phyloP scores from a whole-genome alignment of 208 protist species.

The Crithidia thermophila region DNA sequence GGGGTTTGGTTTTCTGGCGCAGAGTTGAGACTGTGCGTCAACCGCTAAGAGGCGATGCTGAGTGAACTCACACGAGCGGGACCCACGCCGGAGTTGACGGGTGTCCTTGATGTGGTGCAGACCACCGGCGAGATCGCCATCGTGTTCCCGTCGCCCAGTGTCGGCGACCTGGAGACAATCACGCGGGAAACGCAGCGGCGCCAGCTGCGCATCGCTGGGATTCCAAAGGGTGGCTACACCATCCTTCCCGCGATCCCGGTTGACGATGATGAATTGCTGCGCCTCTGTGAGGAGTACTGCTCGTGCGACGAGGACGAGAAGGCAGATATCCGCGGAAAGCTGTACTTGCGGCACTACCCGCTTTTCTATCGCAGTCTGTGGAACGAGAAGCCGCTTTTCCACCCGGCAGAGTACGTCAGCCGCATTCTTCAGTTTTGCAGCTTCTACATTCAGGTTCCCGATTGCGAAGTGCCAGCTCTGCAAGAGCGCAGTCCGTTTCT shows the following conservation, averaged over 20 bases:
- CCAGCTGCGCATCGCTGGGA: constrained; percentile 69
- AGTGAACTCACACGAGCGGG: constrained; percentile 11
- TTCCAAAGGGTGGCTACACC: constrained; percentile 70
- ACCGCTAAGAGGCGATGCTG: too few relatives aligned
- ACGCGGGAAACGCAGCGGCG: constrained; percentile 53
- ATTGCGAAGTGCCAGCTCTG: constrained; percentile 25
- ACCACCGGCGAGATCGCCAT: constrained; percentile 66
- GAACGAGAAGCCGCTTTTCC: constrained; percentile 49
- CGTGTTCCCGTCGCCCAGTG: constrained; percentile 46
- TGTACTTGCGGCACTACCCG: constrained; percentile 53
- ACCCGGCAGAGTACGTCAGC: constrained; percentile 71
- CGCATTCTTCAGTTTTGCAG: constrained; percentile 70
- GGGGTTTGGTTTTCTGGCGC: too few relatives aligned
- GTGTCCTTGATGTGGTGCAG: constrained; percentile 52
- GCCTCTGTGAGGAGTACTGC: constrained; percentile 66
- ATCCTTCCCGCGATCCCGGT: constrained; percentile 74
- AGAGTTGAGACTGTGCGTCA: too few relatives aligned
- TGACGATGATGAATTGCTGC: constrained; percentile 51
- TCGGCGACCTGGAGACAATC: constrained; percentile 73
- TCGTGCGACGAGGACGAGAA: constrained; percentile 35
- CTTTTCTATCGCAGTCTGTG: constrained; percentile 30
- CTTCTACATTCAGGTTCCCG: constrained; percentile 21
- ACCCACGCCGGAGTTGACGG: constrained; percentile 20
- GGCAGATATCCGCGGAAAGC: constrained; percentile 35
- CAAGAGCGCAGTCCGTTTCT: constrained; percentile 49